These are phyloP conservation scores for Eruca vesicaria DNA, from an alignment of 441 rosid genomes.

Conservation along the genomic window DNA sequence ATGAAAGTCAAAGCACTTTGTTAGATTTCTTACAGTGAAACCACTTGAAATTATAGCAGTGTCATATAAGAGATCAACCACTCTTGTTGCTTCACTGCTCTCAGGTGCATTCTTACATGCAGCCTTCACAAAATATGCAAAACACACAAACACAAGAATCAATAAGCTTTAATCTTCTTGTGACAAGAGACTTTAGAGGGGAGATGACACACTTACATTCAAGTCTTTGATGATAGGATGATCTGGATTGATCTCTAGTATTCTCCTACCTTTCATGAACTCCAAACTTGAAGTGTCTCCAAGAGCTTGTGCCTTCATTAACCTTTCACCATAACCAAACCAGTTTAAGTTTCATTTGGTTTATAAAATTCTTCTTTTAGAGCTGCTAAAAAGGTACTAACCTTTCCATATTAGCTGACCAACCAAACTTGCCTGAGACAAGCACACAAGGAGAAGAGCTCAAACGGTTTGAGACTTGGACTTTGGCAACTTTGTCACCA, in stretches of 20 bases:
- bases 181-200: neutral
- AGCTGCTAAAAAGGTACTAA: neutral
- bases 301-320: constrained; percentile 99
- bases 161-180: neutral
- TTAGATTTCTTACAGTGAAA: constrained; percentile 59
- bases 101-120: constrained; percentile 91
- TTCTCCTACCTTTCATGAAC: constrained; percentile 97
- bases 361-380: neutral
- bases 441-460: constrained; percentile 96
- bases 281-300: constrained; percentile 95
- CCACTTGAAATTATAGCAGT: constrained; percentile 96
- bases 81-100: constrained; percentile 80
- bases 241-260: constrained; percentile 87
- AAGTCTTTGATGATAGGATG: constrained; percentile 90
- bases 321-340: constrained; percentile 1
- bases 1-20: neutral
- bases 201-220: constrained; percentile 52
- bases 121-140: constrained; percentile 48
- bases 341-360: neutral
- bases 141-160: neutral
- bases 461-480: constrained; percentile 86
- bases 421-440: constrained; percentile 95
- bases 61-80: constrained; percentile 82
- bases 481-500: constrained; percentile 92
- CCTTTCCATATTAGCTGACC: constrained; percentile 99